phyloP scores from a whole-genome alignment of 106 monocot genomes.

The Apostasia ramifera region DNA sequence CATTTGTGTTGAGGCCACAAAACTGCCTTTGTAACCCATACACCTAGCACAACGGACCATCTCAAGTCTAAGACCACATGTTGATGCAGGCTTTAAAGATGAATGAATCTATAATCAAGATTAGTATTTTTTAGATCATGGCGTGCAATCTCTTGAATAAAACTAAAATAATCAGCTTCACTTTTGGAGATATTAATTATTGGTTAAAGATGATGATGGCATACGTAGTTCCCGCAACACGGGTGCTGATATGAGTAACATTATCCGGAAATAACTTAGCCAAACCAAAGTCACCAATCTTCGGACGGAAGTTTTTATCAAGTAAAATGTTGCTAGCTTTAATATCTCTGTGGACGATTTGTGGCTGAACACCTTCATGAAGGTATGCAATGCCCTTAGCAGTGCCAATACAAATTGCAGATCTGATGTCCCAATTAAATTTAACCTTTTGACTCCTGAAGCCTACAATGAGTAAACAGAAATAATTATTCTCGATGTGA shows the following conservation, averaged over 20 bases:
- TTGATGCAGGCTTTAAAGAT: too few species aligned
- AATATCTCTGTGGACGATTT: constrained; percentile 71
- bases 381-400: constrained; percentile 56
- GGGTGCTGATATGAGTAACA: constrained; percentile 63
- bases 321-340: constrained; percentile 13
- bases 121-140: too few species aligned
- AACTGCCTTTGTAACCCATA: too few species aligned
- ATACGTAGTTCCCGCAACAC: constrained; percentile 64
- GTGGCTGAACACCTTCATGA: constrained; percentile 52
- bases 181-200: neutral
- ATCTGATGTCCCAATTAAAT: constrained; percentile 36
- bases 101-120: too few species aligned
- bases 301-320: constrained; percentile 35
- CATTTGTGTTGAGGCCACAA: too few species aligned
- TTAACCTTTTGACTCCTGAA: constrained; percentile 7
- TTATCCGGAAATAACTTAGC: constrained; percentile 64
- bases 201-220: neutral
- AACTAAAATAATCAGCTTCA: too few species aligned
- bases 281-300: constrained; percentile 69
- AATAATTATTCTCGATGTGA: too few species aligned
- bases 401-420: constrained; percentile 42
- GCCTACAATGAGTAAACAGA: constrained; percentile 16
- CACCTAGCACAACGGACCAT: too few species aligned
- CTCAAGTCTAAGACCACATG: too few species aligned
- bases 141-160: too few species aligned